Evolutionary conservation across 2,329 filamentous ascomycete species (phyloP).

Genomic region (Harringtonia lauricola): DNA sequence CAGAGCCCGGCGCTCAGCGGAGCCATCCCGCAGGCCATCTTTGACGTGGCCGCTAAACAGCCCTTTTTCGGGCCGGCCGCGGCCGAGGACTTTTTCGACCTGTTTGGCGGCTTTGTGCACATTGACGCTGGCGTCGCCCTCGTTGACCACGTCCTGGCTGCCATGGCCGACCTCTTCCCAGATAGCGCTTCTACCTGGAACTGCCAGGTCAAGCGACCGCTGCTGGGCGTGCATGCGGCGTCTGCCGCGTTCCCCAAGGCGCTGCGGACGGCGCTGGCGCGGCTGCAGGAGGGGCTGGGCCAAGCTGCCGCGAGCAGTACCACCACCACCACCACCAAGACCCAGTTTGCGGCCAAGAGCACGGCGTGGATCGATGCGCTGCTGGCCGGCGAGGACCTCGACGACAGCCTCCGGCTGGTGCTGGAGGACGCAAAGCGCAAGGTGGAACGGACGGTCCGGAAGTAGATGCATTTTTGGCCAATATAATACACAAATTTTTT

Average conservation of each 20-base stretch:
- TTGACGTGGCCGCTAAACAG: slow-evolving; percentile 74
- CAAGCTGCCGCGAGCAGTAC: no score
- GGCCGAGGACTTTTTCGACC: slow-evolving; percentile 68
- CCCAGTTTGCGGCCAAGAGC: slow-evolving; percentile 35
- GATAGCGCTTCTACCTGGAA: slow-evolving; percentile 51
- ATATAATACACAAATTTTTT: background rate
- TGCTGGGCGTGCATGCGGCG: slow-evolving; percentile 51
- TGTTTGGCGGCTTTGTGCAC: slow-evolving; percentile 57
- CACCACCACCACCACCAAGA: slow-evolving; percentile 36
- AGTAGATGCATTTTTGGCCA: background rate
- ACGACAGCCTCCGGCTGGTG: slow-evolving; percentile 43
- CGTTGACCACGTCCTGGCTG: slow-evolving; percentile 60
- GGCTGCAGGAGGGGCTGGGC: slow-evolving; percentile 41
- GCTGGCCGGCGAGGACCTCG: slow-evolving; percentile 36
- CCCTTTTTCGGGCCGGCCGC: slow-evolving; percentile 55
- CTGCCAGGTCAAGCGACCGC: slow-evolving; percentile 60
- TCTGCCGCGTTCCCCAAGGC: slow-evolving; percentile 64
- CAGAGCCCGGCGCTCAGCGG: slow-evolving; percentile 78
- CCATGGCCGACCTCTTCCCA: slow-evolving; percentile 49
- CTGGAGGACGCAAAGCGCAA: slow-evolving; percentile 38
- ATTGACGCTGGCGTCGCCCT: slow-evolving; percentile 56
- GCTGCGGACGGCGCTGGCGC: slow-evolving; percentile 52
- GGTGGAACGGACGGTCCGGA: slow-evolving; percentile 16
- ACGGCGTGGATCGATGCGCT: slow-evolving; percentile 43
- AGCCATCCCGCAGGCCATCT: slow-evolving; percentile 88